These are phyloP conservation scores for Cenchrus purpureus DNA, from an alignment of 176 grass and related monocot species.

Conservation along the genomic window DNA sequence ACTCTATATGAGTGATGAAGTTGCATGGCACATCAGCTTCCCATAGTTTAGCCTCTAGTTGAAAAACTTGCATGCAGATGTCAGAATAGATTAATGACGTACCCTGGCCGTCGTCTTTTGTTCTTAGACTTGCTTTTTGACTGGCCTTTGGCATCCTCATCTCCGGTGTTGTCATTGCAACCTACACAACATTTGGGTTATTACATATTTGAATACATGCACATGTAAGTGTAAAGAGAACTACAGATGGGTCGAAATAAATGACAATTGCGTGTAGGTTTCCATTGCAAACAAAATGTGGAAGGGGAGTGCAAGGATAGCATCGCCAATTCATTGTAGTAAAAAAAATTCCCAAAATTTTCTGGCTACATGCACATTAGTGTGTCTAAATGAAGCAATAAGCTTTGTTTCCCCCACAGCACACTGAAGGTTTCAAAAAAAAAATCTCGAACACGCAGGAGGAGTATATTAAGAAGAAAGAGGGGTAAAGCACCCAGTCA, in stretches of 20 bases:
- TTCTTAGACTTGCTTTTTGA: constrained; percentile 81
- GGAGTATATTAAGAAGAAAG: too few species aligned
- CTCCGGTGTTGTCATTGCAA: constrained; percentile 53
- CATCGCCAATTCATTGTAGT: neutral
- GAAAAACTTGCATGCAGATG: constrained; percentile 2
- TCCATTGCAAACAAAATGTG: neutral
- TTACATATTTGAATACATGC: constrained; percentile 26
- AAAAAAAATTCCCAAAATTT: neutral
- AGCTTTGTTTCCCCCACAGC: neutral
- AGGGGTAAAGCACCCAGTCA: too few species aligned
- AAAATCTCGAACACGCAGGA: too few species aligned
- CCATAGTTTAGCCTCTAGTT: constrained; percentile 9
- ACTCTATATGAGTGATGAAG: constrained; percentile 6
- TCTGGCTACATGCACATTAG: neutral
- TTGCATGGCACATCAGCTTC: constrained; percentile 6
- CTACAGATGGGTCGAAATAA: constrained; percentile 15
- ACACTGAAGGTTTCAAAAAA: constrained; percentile 34
- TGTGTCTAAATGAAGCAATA: neutral
- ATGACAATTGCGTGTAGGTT: neutral
- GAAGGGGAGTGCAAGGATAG: constrained; percentile 6
- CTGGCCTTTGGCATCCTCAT: constrained; percentile 59
- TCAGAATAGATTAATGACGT: constrained; percentile 33
- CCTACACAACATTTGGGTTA: constrained; percentile 49
- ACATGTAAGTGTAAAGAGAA: constrained; percentile 31
- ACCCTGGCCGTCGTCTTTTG: constrained; percentile 72